A percentile compares a stretch with the other conserved stretches of the same genome.
Conservation (phyloP, 1,139 yeast genomes). For the Hyphopichia buzzinii region DNA sequence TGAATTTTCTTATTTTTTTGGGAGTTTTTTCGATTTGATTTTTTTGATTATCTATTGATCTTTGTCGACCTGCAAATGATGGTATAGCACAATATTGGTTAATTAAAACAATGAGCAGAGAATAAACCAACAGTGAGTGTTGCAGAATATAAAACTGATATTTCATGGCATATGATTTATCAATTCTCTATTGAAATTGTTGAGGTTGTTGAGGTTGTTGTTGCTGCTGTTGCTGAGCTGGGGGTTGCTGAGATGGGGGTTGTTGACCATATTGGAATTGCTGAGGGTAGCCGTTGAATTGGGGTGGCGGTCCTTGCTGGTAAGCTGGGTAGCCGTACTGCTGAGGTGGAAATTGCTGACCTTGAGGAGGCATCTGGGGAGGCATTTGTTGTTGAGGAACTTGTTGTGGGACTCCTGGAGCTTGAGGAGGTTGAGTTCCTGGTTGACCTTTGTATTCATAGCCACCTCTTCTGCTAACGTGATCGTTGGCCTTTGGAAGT, state of each 20-base stretch:
- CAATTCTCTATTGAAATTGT: constrained; percentile 7
- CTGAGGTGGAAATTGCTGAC: constrained; percentile 14
- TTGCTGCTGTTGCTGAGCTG: too few relatives aligned
- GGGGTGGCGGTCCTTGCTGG: constrained; percentile 22
- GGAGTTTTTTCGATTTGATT: too few relatives aligned
- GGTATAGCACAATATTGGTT: too few relatives aligned
- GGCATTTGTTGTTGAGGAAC: constrained; percentile 15
- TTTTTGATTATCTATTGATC: too few relatives aligned
- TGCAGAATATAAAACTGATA: too few relatives aligned
- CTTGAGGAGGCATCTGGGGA: constrained; percentile 10
- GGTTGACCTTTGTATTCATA: constrained; percentile 55
- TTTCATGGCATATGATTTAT: too few relatives aligned
- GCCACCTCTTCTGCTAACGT: constrained; percentile 34
- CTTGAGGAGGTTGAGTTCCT: constrained; percentile 19
- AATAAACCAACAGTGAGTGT: too few relatives aligned
- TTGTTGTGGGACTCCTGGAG: constrained; percentile 12
- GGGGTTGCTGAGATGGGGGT: too few relatives aligned
- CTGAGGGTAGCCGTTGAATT: constrained; percentile 26
- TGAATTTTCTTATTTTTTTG: too few relatives aligned
- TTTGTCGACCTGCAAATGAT: too few relatives aligned
- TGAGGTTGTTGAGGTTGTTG: constrained; percentile 9
- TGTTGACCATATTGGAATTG: constrained; percentile 18
- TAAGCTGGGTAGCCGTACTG: constrained; percentile 20
- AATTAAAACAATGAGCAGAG: too few relatives aligned
- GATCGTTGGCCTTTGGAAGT: constrained; percentile 53